Conservation (phyloP, 169 alveolate genomes). For the Cryptosporidium ubiquitum region DNA sequence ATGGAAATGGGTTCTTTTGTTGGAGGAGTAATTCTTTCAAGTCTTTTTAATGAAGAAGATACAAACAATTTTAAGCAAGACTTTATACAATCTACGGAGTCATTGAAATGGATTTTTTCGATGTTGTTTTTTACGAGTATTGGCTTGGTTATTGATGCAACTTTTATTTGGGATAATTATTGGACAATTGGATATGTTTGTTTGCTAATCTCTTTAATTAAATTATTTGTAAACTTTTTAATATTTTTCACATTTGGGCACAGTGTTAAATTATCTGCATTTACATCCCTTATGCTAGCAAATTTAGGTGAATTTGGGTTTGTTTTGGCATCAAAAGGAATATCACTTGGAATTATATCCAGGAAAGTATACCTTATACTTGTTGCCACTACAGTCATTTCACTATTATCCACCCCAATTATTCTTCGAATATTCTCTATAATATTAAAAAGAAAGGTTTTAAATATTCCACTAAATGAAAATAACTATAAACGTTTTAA, state of each 20-base stretch:
- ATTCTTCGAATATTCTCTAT: conserved; percentile 20
- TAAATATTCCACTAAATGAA: conserved; percentile 7
- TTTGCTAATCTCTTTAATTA: conserved; percentile 28
- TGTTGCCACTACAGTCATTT: conserved; percentile 58
- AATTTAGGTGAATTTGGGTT: conserved; percentile 72
- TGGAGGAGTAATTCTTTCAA: conserved; percentile 59
- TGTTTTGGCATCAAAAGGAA: conserved; percentile 69
- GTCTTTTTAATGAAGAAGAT: conserved; percentile 54
- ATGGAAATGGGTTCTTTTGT: conserved; percentile 75
- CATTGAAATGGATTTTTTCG: conserved; percentile 63
- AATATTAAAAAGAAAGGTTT: not conserved
- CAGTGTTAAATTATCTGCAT: conserved; percentile 15
- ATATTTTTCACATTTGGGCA: conserved; percentile 43
- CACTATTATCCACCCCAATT: conserved; percentile 59
- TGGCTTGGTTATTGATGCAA: conserved; percentile 68
- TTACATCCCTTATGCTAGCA: conserved; percentile 60
- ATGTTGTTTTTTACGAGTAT: conserved; percentile 64
- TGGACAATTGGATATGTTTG: conserved; percentile 69
- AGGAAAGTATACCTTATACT: conserved; percentile 58
- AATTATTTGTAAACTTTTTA: conserved; percentile 21
- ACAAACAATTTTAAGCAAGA: conserved; percentile 39
- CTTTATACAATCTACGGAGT: conserved; percentile 57
- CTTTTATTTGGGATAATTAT: conserved; percentile 69
- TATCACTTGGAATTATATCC: conserved; percentile 48
- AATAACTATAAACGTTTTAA: not conserved